Base-by-base conservation (phyloP, 2,329 filamentous ascomycete genomes). In the Ophiocordyceps camponoti-floridani region DNA sequence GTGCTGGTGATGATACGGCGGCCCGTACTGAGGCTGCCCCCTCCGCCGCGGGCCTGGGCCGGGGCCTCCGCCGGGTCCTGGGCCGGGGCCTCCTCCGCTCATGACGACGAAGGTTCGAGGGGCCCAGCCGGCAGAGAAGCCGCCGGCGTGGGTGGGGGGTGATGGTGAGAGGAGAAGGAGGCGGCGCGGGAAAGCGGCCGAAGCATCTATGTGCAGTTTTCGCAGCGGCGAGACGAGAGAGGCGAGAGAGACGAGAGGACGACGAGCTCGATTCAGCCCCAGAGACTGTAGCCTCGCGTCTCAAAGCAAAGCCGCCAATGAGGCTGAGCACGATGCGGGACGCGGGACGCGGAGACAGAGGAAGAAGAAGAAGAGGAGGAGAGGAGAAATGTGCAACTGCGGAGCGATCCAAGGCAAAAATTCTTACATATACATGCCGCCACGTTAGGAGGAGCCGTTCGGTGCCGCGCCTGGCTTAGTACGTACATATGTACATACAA, bases 71-170 rank as follows among this genome's bases (percentile, higher is more conserved):
- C 52, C 58, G 44, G 52, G 49, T 49, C 57, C 56, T 49, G 54
- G 57, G 48, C 54, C 56, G 48, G 53, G 55, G 65, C 67, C 33
- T 18, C 67, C 33, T 18, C 27, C 37, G 11, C 43, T 40, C 33
- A 26, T 44, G 35, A 44, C 30, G 41, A 42, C 30, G 41, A 42
- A 44, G 56, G 11, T 67, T 70, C 66, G 75, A 70, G 62, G 70
- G 79, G 77, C 72, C 80, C 80, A 75, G 77, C 77, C 76, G 79
- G 77, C 77, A 82, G 77, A 80, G 81, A 85, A 85, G 79, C 73
- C 84, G 75, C 75, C 77, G 76, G 74, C 73, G 66, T 75, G 71
- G 73, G 73, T 61, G 53, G 73, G 61, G 53, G 51, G 54, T 50
- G 55, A 53, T 53, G 51, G 54, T 50, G 55, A 53, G 51, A 51